phyloP scores from a whole-genome alignment of 495 filamentous ascomycete genomes.

The Annulohypoxylon maeteangense region DNA sequence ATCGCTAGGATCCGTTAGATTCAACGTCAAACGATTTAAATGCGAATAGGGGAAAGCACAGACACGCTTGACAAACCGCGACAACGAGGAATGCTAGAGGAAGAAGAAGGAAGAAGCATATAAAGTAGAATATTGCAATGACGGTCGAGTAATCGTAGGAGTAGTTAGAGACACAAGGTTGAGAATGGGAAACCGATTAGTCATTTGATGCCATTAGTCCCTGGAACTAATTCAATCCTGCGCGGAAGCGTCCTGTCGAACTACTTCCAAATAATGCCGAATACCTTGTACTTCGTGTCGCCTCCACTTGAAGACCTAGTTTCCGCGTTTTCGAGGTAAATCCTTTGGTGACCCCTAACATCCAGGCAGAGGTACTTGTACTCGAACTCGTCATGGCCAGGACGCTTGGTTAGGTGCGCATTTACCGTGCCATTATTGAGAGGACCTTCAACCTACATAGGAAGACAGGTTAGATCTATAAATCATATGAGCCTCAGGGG shows the following conservation, averaged over 20 bases:
- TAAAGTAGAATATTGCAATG: background rate
- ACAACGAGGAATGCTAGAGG: too few species aligned
- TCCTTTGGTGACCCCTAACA: slow-evolving; percentile 67
- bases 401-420: slow-evolving; percentile 76
- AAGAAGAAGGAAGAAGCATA: background rate
- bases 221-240: background rate
- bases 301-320: slow-evolving; percentile 47
- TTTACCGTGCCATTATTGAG: slow-evolving; percentile 76
- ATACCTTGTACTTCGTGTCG: slow-evolving; percentile 62
- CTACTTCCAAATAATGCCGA: slow-evolving; percentile 71
- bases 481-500: background rate
- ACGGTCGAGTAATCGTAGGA: background rate
- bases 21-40: too few species aligned
- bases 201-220: background rate
- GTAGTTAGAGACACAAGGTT: background rate
- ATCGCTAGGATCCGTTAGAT: too few species aligned
- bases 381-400: slow-evolving; percentile 72
- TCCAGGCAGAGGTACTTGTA: slow-evolving; percentile 87
- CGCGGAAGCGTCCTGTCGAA: background rate
- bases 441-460: slow-evolving; percentile 79
- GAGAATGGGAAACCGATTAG: background rate
- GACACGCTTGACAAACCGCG: too few species aligned
- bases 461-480: slow-evolving; percentile 32
- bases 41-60: too few species aligned
- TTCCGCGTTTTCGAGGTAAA: slow-evolving; percentile 72